Base-by-base conservation (phyloP, 331 rosid genomes). In the Quercus tomentella region DNA sequence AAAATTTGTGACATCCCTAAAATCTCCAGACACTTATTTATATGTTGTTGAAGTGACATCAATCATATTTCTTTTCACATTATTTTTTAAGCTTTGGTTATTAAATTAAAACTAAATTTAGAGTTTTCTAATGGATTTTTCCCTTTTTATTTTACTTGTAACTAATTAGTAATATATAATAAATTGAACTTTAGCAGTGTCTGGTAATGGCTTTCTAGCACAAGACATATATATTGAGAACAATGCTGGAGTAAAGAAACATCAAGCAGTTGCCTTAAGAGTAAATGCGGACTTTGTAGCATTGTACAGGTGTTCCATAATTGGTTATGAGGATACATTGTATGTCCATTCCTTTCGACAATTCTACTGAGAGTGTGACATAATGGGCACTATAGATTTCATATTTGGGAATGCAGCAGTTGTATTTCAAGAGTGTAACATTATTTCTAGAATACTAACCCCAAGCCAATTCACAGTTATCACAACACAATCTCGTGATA, bases 191-290 rank as follows among this genome's bases (percentile, higher is more conserved):
- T 77, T 77, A 92, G 97, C 92, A 0, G 92, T 89, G 0, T 90
- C 97, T 28, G 95, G 91, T 21, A 93, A 92, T 2, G 93, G 97
- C 0, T 92, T 92, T 89, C 83, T 92, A n/a, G 95, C 93, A 3
- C 88, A 93, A 12, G 97, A 90, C 66, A 89, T 92, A 74, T 75
- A 87, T 0, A 41, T 92, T 20, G 91, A 83, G 81, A 92, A 92
- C 88, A 86, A 63, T 4, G 91, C 97, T 54, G 91, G 97, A 8
- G 89, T 88, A 37, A 84, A 81, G 79, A 90, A 87, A 82, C 80
- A 86, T 74, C 97, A 92, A 82, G 97, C 95, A 37, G 92, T 84
- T 25, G 95, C 97, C 4, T 31, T 89, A 70, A 86, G 95, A 79
- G 85, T 92, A 45, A 90, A 92, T 79, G 92, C 91, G 9, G 93